Percentiles rank a stretch among this genome's conserved stretches.
phyloP scores from a whole-genome alignment of 2,329 filamentous ascomycete species.

The Diaporthe batatas region DNA sequence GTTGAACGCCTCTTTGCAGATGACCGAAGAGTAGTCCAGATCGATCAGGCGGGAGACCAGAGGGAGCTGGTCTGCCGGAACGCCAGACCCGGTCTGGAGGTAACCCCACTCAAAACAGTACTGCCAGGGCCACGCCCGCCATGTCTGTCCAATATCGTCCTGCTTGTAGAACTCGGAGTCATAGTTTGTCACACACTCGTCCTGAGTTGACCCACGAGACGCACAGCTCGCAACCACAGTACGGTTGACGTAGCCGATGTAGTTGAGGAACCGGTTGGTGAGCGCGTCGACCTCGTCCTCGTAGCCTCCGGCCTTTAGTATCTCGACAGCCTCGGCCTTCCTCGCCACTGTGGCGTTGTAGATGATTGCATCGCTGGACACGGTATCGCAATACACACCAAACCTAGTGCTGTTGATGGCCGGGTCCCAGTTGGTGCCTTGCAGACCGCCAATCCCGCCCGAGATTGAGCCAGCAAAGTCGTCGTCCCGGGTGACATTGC shows the following conservation, averaged over 20 bases:
- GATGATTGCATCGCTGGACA: slow-evolving; percentile 57
- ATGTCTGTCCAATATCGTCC: slow-evolving; percentile 56
- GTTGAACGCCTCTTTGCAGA: slow-evolving; percentile 79
- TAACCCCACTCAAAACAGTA: slow-evolving; percentile 80
- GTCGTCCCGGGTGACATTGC: slow-evolving; percentile 57
- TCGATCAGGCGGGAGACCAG: slow-evolving; percentile 79
- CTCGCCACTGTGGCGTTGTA: slow-evolving; percentile 57
- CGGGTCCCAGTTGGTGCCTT: slow-evolving; percentile 68
- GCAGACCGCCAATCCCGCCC: slow-evolving; percentile 58
- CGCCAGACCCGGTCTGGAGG: slow-evolving; percentile 79
- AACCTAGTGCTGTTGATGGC: slow-evolving; percentile 56
- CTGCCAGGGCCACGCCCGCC: slow-evolving; percentile 65
- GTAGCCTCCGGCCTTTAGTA: slow-evolving; percentile 59
- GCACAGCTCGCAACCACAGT: slow-evolving; percentile 47
- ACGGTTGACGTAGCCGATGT: slow-evolving; percentile 59
- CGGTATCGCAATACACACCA: slow-evolving; percentile 61
- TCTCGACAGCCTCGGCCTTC: slow-evolving; percentile 51
- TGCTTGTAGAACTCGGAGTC: slow-evolving; percentile 52
- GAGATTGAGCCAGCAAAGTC: slow-evolving; percentile 63
- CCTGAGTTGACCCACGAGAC: slow-evolving; percentile 47
- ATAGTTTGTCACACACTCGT: slow-evolving; percentile 55
- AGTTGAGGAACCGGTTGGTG: slow-evolving; percentile 63
- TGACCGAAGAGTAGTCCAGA: slow-evolving; percentile 70
- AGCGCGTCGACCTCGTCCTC: slow-evolving; percentile 54
- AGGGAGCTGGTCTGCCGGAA: slow-evolving; percentile 73